phyloP scores from a whole-genome alignment of 1,284 basidiomycete species.

The Sphagnurus paluster region DNA sequence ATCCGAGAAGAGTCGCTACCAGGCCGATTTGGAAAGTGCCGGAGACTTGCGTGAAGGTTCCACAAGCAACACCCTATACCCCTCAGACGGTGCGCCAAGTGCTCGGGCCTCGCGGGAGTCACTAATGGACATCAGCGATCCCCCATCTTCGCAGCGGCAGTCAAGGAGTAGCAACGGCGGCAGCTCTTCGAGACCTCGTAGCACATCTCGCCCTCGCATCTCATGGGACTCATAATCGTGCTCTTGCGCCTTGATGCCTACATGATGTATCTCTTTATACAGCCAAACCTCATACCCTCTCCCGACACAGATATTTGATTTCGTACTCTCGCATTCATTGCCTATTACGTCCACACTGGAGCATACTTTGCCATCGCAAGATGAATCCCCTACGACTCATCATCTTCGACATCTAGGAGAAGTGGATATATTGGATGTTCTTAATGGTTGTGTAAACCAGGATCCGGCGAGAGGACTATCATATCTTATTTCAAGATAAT shows the following conservation, averaged over 20 bases:
- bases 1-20: slow-evolving; percentile 32
- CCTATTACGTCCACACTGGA: slow-evolving; percentile 1
- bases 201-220: slow-evolving; percentile 19
- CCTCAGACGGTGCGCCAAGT: slow-evolving; percentile 15
- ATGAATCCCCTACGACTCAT: neutral
- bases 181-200: slow-evolving; percentile 20
- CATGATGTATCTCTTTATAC: slow-evolving; percentile 5
- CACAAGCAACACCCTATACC: slow-evolving; percentile 7
- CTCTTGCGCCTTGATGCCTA: slow-evolving; percentile 2
- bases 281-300: slow-evolving; percentile 11
- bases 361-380: slow-evolving; percentile 4
- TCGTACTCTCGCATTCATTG: neutral
- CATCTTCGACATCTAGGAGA: neutral
- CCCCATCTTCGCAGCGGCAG: slow-evolving; percentile 14
- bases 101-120: slow-evolving; percentile 20
- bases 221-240: slow-evolving; percentile 16
- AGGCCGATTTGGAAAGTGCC: slow-evolving; percentile 30
- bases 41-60: slow-evolving; percentile 16
- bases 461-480: too few species aligned
- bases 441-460: too few species aligned
- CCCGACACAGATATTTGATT: slow-evolving; percentile 1
- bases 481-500: too few species aligned
- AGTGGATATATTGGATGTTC: too few species aligned
- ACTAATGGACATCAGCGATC: slow-evolving; percentile 19
- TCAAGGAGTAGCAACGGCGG: slow-evolving; percentile 17